Conservation (phyloP, 164 flowering plant genomes). For the Amborella trichopoda region DNA sequence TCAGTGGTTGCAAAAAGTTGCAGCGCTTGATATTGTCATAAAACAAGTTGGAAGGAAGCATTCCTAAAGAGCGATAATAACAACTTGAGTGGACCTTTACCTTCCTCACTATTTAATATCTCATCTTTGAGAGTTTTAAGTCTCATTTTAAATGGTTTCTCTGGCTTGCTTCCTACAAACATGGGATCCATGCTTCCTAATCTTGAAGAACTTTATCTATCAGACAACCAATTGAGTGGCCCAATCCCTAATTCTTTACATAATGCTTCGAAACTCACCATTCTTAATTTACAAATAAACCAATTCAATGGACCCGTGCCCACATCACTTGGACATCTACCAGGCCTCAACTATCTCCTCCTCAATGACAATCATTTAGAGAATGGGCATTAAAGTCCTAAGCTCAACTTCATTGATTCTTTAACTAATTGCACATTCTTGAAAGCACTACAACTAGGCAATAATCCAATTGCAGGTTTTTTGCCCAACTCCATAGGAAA, state of each 20-base stretch:
- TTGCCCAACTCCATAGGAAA: conserved; percentile 5
- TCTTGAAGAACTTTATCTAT: background rate
- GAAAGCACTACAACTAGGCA: background rate
- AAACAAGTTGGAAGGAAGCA: conserved; percentile 5
- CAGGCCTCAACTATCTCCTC: background rate
- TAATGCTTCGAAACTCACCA: conserved; percentile 2
- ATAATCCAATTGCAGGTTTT: background rate
- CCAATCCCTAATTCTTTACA: conserved; percentile 1
- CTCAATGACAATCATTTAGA: background rate
- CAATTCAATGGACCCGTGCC: conserved; percentile 5
- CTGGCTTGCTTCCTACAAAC: background rate
- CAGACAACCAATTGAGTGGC: background rate
- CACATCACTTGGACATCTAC: conserved; percentile 1
- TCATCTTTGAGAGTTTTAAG: background rate
- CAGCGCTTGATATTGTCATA: background rate
- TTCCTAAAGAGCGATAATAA: background rate
- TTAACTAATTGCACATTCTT: conserved; percentile 1
- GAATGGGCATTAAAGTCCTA: background rate
- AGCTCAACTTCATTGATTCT: conserved; percentile 3
- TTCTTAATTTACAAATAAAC: background rate
- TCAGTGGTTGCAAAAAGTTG: conserved; percentile 8
- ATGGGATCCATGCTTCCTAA: background rate
- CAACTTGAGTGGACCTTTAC: conserved; percentile 5
- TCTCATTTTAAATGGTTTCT: background rate
- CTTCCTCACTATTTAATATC: conserved; percentile 2